Base-by-base conservation (phyloP, 257 asterid genomes). In the Salvia miltiorrhiza region DNA sequence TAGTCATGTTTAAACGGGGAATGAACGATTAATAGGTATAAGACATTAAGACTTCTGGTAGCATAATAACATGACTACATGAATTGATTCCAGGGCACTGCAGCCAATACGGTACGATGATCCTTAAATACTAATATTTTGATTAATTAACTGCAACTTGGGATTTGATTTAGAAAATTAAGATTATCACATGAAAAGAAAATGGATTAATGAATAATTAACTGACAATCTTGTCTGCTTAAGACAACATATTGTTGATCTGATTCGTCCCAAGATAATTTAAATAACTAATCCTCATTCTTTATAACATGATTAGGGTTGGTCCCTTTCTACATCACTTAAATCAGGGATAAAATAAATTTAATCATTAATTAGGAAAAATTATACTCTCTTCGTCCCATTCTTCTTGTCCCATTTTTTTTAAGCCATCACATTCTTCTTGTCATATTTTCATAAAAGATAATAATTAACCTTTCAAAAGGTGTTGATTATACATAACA, bases 161-260 rank as follows among this genome's bases (percentile, higher is more conserved):
- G 76, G 28, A 45, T 16, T 39, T n/a, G 14, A 75, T 54, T 52
- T 70, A 70, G 37, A 68, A 66, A 24, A 37, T 35, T 35, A 37
- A 33, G 37, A 37, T 59, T 62, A 71, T 76, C 84, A 80, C 79
- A 75, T 69, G 77, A 69, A 67, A 75, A 56, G 76, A 73, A 60
- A 79, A 62, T 76, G 75, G 73, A 63, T 63, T 54, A 40, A 39
- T 60, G 49, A 71, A 69, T 78, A 65, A 72, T 79, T 71, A 79
- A 77, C 81, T 72, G 87, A 74, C 87, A 73, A 55, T 64, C 71
- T 64, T 83, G 87, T 83, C 79, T 73, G 87, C 75, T 75, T 65
- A 32, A 45, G 76, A 70, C 76, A 69, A 54, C 76, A n/a, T 45
- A 65, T 72, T 35, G 48, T 73, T 73, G 77, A 70, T 76, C 74